These are phyloP conservation scores for Cochlearia excelsa DNA, from an alignment of 345 rosid species.

Conservation along the genomic window DNA sequence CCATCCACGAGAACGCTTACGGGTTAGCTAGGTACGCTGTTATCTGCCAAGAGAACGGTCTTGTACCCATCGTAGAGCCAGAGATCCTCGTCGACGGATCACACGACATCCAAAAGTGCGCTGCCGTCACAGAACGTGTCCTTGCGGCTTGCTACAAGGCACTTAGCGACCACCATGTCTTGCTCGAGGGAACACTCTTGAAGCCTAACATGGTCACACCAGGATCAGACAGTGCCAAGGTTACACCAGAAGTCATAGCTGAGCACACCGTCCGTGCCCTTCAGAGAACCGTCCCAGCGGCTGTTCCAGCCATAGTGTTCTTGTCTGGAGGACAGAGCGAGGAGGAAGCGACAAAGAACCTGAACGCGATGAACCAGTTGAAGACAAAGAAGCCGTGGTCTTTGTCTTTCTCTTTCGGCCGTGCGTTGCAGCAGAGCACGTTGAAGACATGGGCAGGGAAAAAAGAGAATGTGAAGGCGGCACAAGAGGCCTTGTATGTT, in stretches of 20 bases:
- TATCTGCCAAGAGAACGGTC: constrained; percentile 95
- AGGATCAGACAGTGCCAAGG: constrained; percentile 80
- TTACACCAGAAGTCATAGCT: constrained; percentile 74
- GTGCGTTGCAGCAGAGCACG: constrained; percentile 94
- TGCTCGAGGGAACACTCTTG: constrained; percentile 72
- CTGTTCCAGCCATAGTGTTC: constrained; percentile 93
- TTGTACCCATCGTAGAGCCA: constrained; percentile 93
- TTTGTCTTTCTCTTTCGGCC: constrained; percentile 89
- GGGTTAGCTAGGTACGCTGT: constrained; percentile 62
- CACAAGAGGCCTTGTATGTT: constrained; percentile 55
- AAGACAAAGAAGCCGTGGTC: constrained; percentile 92
- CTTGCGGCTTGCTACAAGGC: constrained; percentile 99
- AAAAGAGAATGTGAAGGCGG: constrained; percentile 66
- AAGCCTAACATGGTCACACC: constrained; percentile 88
- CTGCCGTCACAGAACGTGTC: constrained; percentile 78
- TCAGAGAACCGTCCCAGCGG: constrained; percentile 81
- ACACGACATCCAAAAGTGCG: constrained; percentile 82
- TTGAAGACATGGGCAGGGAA: constrained; percentile 95
- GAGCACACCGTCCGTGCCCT: constrained; percentile 84
- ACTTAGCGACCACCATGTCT: constrained; percentile 82
- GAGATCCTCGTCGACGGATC: constrained; percentile 94
- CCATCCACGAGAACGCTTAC: constrained; percentile 54
- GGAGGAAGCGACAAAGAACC: constrained; percentile 86
- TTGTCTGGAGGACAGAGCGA: constrained; percentile 90
- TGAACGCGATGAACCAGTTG: constrained; percentile 93